Evolutionary conservation across 176 grass and related monocot species (phyloP).

Genomic region (Aegilops tauschii): DNA sequence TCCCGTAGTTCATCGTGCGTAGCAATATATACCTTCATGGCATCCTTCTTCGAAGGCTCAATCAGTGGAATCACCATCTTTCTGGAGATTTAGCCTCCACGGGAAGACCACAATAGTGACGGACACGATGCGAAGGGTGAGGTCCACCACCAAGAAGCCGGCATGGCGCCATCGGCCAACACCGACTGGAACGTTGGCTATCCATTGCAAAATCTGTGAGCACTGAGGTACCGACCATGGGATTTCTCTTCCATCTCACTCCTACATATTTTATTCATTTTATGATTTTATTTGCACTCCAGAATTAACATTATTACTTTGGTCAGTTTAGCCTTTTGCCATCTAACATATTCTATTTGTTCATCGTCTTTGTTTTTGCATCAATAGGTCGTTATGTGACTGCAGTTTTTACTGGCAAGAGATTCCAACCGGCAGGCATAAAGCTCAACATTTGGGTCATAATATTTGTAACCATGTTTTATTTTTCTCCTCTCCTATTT

Average conservation of each 20-base stretch:
- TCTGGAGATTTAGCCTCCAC: no score
- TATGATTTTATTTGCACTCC: not conserved
- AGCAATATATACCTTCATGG: no score
- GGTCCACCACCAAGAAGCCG: no score
- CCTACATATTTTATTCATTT: not conserved
- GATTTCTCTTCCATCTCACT: not conserved
- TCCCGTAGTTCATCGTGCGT: no score
- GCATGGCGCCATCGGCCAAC: no score
- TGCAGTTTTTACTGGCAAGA: not conserved
- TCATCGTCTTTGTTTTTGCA: not conserved
- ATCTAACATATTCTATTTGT: not conserved
- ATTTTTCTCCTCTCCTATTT: not conserved
- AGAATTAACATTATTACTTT: not conserved
- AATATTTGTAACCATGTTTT: not conserved
- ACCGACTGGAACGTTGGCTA: no score
- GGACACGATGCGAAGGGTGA: no score
- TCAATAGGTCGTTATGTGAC: not conserved
- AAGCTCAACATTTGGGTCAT: no score
- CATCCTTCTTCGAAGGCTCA: no score
- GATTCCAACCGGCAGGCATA: not conserved
- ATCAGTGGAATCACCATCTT: no score
- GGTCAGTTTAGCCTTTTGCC: not conserved
- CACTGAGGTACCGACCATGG: not conserved
- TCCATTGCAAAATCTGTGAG: no score
- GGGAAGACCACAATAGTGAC: no score